Evolutionary conservation across 2,329 filamentous ascomycete genomes (phyloP).

Genomic region (Anisogramma anomala): DNA sequence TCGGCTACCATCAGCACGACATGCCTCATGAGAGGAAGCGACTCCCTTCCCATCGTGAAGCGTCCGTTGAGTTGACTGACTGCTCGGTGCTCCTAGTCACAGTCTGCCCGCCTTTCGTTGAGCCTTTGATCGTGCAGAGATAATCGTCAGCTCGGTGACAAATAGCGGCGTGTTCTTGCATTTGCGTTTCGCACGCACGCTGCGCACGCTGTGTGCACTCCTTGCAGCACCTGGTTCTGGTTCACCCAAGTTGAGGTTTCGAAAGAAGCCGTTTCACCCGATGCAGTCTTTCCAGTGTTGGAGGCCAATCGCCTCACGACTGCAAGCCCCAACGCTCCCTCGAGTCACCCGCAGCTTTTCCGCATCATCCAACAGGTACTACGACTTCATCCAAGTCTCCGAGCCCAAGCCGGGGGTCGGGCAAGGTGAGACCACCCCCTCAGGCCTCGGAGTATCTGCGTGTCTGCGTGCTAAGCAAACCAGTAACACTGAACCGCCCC

Average conservation of each 20-base stretch:
- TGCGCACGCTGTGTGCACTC: background rate
- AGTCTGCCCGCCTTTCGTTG: background rate
- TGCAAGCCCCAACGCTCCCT: slow-evolving; percentile 47
- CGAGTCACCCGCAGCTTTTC: slow-evolving; percentile 42
- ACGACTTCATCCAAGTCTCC: slow-evolving; percentile 74
- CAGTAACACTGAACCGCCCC: slow-evolving; percentile 86
- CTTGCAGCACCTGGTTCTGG: background rate
- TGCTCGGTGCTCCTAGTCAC: background rate
- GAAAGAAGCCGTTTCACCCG: too few relatives aligned
- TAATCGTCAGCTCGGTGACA: too few relatives aligned
- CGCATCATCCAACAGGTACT: slow-evolving; percentile 36
- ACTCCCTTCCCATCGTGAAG: too few relatives aligned
- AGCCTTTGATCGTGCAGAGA: too few relatives aligned
- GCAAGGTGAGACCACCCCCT: slow-evolving; percentile 50
- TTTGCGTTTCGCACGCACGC: background rate
- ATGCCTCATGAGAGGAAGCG: too few relatives aligned
- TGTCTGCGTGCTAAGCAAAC: slow-evolving; percentile 3
- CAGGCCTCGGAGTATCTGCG: background rate
- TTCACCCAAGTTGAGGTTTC: too few relatives aligned
- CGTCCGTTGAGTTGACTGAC: background rate
- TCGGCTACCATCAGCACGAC: too few relatives aligned
- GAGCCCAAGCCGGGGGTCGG: slow-evolving; percentile 81
- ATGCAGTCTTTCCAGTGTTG: slow-evolving; percentile 48
- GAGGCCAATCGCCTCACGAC: slow-evolving; percentile 48
- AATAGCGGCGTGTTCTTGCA: background rate